Conservation (phyloP, 305 asterid genomes). For the Solanum hybrid region DNA sequence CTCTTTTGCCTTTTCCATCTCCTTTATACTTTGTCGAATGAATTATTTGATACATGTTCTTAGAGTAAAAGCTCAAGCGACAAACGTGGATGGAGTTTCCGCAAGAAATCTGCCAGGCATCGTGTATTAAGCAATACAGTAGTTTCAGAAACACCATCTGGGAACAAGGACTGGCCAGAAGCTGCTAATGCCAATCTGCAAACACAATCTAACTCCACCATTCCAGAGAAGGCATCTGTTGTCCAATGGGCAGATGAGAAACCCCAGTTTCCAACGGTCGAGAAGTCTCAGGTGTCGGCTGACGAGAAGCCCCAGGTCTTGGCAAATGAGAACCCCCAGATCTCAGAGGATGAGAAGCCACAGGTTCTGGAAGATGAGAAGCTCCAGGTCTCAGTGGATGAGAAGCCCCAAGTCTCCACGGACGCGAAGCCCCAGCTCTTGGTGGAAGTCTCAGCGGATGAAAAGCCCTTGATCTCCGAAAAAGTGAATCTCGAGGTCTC, state of each 20-base stretch:
- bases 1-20: not conserved
- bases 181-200: constrained; percentile 37
- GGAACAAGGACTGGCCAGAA: constrained; percentile 51
- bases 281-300: not conserved
- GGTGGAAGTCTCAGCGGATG: not conserved
- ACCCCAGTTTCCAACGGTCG: constrained; percentile 9
- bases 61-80: constrained; percentile 72
- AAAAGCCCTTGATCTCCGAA: not conserved
- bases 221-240: constrained; percentile 39
- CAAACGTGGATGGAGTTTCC: constrained; percentile 86
- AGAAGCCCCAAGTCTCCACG: not conserved
- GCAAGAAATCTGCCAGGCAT: constrained; percentile 79
- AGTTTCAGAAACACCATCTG: constrained; percentile 52
- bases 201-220: constrained; percentile 33
- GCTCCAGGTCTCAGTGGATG: not conserved
- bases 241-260: constrained; percentile 44
- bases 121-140: constrained; percentile 66
- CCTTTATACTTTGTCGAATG: not conserved
- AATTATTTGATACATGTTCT: constrained; percentile 4
- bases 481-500: not conserved
- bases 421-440: not conserved
- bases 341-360: not conserved
- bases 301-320: not conserved
- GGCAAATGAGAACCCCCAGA: not conserved
- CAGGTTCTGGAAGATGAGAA: not conserved